Evolutionary conservation across 2,329 filamentous ascomycete species (phyloP).

Genomic region (Myriosclerotinia duriaeana): DNA sequence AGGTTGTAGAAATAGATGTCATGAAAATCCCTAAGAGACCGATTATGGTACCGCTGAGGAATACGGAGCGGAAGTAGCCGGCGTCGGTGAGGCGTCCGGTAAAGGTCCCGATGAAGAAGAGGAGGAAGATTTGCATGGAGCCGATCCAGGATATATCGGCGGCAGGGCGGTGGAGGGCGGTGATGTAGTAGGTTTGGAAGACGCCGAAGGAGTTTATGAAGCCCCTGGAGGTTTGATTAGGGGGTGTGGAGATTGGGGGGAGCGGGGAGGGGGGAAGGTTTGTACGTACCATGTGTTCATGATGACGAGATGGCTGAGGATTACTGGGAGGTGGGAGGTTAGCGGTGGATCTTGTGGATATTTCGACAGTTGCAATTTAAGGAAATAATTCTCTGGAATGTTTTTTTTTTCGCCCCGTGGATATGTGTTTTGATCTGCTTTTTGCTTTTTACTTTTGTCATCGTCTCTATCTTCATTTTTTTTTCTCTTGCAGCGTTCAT

Average conservation of each 20-base stretch:
- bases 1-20: constrained; percentile 43
- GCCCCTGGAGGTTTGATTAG: constrained; percentile 34
- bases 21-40: constrained; percentile 45
- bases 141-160: constrained; percentile 49
- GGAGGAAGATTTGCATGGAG: constrained; percentile 46
- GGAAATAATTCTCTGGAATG: too few relatives aligned
- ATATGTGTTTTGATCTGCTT: too few relatives aligned
- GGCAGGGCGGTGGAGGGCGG: constrained; percentile 38
- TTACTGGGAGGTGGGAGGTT: constrained; percentile 22
- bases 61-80: constrained; percentile 42
- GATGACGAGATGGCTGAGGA: constrained; percentile 36
- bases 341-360: neutral
- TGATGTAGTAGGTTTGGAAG: constrained; percentile 48
- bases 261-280: too few relatives aligned
- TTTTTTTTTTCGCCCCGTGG: too few relatives aligned
- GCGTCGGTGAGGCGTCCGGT: constrained; percentile 45
- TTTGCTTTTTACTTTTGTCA: too few relatives aligned
- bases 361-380: too few relatives aligned
- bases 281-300: constrained; percentile 39
- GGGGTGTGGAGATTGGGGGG: neutral
- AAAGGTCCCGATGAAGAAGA: constrained; percentile 46
- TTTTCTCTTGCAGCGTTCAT: too few relatives aligned
- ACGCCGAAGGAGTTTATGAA: constrained; percentile 46
- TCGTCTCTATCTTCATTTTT: neutral
- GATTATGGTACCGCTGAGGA: constrained; percentile 36